These are phyloP conservation scores for Candida fluviatilis DNA, from an alignment of 805 yeast species.

Conservation along the genomic window DNA sequence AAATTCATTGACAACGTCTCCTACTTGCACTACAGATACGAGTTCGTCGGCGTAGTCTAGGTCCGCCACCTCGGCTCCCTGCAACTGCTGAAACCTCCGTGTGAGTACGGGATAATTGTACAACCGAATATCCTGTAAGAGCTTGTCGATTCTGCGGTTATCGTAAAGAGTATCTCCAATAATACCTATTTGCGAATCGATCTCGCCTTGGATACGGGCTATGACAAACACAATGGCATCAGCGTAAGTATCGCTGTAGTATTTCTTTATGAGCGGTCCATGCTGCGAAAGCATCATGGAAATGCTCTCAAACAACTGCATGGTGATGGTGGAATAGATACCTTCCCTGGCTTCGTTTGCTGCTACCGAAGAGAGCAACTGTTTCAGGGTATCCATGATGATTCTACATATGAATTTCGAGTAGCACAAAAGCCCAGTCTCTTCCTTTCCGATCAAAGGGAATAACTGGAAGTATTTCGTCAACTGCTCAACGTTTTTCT, in stretches of 20 bases:
- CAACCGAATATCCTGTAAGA: conserved; percentile 49
- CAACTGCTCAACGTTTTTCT: conserved; percentile 61
- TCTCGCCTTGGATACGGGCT: conserved; percentile 73
- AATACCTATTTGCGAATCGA: conserved; percentile 89
- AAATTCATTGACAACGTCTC: conserved; percentile 65
- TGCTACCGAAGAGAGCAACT: conserved; percentile 43
- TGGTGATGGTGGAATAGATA: conserved; percentile 55
- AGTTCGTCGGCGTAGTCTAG: conserved; percentile 30
- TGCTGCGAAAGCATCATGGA: conserved; percentile 86
- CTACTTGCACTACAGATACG: conserved; percentile 58
- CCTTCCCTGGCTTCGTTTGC: conserved; percentile 33
- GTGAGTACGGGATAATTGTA: conserved; percentile 39
- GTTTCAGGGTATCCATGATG: conserved; percentile 73
- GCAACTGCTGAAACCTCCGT: conserved; percentile 10
- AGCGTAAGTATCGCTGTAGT: conserved; percentile 54
- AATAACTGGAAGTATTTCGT: conserved; percentile 81
- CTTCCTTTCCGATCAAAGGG: conserved; percentile 75
- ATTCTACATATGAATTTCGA: conserved; percentile 83
- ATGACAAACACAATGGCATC: conserved; percentile 62
- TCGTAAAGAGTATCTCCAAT: conserved; percentile 86
- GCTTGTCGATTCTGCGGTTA: conserved; percentile 53
- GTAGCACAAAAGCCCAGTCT: conserved; percentile 72
- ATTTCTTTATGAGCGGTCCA: conserved; percentile 66
- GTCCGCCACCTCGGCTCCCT: conserved; percentile 8
- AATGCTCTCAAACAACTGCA: conserved; percentile 75